These are phyloP conservation scores for Monosporozyma servazzii DNA, from an alignment of 805 yeast genomes.

Conservation along the genomic window DNA sequence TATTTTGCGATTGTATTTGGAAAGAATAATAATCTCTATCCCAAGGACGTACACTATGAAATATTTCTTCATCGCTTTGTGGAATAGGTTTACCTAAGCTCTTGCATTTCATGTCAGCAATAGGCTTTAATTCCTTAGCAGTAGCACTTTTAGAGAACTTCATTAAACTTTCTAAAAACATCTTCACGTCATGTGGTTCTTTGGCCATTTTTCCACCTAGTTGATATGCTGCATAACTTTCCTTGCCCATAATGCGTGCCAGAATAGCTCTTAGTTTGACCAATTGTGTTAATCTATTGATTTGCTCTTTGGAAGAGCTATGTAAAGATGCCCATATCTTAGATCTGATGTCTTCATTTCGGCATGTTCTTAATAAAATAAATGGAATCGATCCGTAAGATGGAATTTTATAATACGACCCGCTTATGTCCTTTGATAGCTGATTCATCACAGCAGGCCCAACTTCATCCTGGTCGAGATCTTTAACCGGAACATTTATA, in stretches of 20 bases:
- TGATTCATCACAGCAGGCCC: slow-evolving; percentile 17
- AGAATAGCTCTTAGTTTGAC: slow-evolving; percentile 58
- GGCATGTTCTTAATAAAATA: slow-evolving; percentile 50
- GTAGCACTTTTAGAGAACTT: slow-evolving; percentile 45
- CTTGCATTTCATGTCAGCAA: slow-evolving; percentile 35
- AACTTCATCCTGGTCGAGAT: slow-evolving; percentile 13
- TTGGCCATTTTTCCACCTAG: slow-evolving; percentile 86
- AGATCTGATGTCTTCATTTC: slow-evolving; percentile 48
- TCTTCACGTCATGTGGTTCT: slow-evolving; percentile 61
- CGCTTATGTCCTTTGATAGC: slow-evolving; percentile 30
- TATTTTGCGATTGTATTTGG: not conserved
- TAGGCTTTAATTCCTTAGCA: slow-evolving; percentile 43
- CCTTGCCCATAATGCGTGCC: slow-evolving; percentile 63
- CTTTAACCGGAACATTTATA: slow-evolving; percentile 20
- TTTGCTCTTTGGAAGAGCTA: slow-evolving; percentile 54
- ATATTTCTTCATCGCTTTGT: slow-evolving; percentile 32
- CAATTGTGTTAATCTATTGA: slow-evolving; percentile 47
- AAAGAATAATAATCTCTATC: slow-evolving; percentile 62
- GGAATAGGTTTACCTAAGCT: slow-evolving; percentile 8
- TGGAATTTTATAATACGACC: slow-evolving; percentile 42
- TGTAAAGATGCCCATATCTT: slow-evolving; percentile 70
- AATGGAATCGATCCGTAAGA: slow-evolving; percentile 57
- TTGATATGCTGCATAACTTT: slow-evolving; percentile 69
- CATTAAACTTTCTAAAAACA: slow-evolving; percentile 57
- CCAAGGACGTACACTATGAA: slow-evolving; percentile 68